These are phyloP conservation scores for Heritiera littoralis DNA, from an alignment of 345 rosid species.

Conservation along the genomic window DNA sequence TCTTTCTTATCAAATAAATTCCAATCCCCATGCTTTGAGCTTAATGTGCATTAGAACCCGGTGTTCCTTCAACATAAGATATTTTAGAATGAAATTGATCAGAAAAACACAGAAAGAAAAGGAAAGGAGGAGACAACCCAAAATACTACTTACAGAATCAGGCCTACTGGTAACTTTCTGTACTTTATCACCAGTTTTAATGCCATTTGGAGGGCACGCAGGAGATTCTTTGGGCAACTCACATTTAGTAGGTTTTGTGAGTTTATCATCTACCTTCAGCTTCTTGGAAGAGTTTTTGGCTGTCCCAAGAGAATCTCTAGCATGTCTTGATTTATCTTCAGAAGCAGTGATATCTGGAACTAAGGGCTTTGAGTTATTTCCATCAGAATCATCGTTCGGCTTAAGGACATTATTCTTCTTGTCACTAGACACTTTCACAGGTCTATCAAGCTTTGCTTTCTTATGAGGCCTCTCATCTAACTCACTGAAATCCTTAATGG, in stretches of 20 bases:
- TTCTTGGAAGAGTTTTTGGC: conserved; percentile 33
- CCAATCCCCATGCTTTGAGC: background rate
- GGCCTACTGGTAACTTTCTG: conserved; percentile 47
- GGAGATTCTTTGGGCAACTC: conserved; percentile 34
- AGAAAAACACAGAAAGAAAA: background rate
- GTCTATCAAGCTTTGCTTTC: conserved; percentile 49
- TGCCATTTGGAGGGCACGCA: conserved; percentile 19
- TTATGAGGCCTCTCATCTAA: conserved; percentile 48
- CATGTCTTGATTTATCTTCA: conserved; percentile 30
- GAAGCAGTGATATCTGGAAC: background rate
- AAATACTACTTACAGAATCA: conserved; percentile 60
- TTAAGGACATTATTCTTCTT: conserved; percentile 31
- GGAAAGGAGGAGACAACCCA: background rate
- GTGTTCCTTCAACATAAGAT: background rate
- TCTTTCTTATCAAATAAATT: background rate
- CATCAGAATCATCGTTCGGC: conserved; percentile 24
- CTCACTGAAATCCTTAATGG: conserved; percentile 31
- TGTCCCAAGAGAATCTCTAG: conserved; percentile 24
- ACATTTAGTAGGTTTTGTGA: conserved; percentile 29
- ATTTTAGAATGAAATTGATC: background rate
- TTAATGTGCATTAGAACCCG: background rate
- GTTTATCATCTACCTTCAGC: conserved; percentile 40
- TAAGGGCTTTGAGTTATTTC: conserved; percentile 23
- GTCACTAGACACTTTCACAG: conserved; percentile 28
- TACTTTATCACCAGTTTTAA: conserved; percentile 30